Evolutionary conservation across 345 rosid species (phyloP), one percentile per base, ranked within the genome.

Genomic region (Syzygium aromaticum): DNA sequence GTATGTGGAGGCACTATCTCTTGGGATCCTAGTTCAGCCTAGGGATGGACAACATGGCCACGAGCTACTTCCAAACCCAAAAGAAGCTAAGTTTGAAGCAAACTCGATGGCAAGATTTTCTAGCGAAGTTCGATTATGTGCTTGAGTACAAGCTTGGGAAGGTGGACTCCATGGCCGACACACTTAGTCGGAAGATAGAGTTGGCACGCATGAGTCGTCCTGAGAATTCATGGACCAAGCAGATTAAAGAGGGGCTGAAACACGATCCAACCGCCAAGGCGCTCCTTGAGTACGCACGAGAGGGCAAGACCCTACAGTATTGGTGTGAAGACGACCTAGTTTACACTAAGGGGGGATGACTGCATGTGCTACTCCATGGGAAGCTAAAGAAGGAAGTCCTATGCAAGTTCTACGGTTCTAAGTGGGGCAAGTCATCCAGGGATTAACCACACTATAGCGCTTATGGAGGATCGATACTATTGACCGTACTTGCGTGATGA

Each of bases 151-250:
- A 56, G 61, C n/a, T 2, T 0, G 1, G 59, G 12, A 56, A 56
- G 27, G 61, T 11, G 22, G 23, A 56, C 12, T 0, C 12, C 0
- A 0, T 22, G 61, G 61, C 5, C 0, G 0, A 22, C 0, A 1
- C 61, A 25, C 9, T 56, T 0, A 56, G 5, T 56, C 12, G 4
- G 9, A 22, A 22, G 61, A 56, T 56, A 0, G 61, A 56, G 61
- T 12, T 22, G 23, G 12, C 61, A 40, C 43, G 6, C 27, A 22
- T 56, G 27, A 56, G n/a, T 11, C n/a, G 5, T 21, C 27, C 61
- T 12, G 21, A 56, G 11, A 21, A 0, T 0, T 56, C 2, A 0
- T 56, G 11, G 61, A 56, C 23, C 5, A 0, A 22, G 0, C 27
- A 2, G 8, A 56, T 56, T 27, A 56, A 56, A 25, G 12, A 54